Evolutionary conservation across 2,329 filamentous ascomycete genomes (phyloP).

Genomic region (Trichoderma atrobrunneum): DNA sequence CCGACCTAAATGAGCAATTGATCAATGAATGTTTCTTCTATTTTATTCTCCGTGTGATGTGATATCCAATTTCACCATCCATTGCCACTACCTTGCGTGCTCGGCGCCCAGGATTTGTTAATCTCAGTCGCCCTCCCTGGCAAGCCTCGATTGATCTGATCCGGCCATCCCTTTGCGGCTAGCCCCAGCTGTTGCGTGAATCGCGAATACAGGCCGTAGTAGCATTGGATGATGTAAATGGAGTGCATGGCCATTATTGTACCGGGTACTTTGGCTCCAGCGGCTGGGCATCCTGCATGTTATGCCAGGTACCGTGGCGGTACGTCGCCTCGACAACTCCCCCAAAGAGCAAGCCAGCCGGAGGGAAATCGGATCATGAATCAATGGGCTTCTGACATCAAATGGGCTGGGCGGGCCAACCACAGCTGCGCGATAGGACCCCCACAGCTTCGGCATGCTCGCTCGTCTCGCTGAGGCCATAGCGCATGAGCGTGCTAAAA

Average conservation of each 20-base stretch:
- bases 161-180: conserved; percentile 7
- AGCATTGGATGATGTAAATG: background rate
- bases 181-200: background rate
- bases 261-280: background rate
- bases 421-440: background rate
- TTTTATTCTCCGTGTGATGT: background rate
- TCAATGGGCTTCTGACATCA: conserved; percentile 5
- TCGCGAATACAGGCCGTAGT: background rate
- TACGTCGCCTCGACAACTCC: background rate
- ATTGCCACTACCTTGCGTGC: conserved; percentile 9
- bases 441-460: background rate
- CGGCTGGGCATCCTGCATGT: background rate
- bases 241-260: background rate
- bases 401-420: background rate
- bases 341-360: background rate
- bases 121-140: background rate
- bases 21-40: background rate
- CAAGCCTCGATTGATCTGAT: conserved; percentile 8
- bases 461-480: background rate
- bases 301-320: conserved; percentile 16
- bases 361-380: background rate
- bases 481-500: background rate
- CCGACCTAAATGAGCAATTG: background rate
- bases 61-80: background rate
- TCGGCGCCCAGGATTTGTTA: background rate